phyloP scores from a whole-genome alignment of 257 asterid species.

The Solanum lycopersicoides region DNA sequence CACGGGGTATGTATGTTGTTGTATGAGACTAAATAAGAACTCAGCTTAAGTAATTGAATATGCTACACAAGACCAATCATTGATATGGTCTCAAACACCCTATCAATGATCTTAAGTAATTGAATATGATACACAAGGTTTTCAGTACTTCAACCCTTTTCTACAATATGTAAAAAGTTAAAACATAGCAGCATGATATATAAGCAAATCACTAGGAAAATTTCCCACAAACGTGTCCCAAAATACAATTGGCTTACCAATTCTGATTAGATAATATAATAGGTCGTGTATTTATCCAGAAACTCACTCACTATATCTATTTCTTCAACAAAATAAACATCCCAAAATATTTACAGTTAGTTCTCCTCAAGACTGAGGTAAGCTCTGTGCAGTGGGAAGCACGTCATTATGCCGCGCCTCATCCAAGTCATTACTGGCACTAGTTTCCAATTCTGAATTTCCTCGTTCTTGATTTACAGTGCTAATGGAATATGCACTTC shows the following conservation, averaged over 20 bases:
- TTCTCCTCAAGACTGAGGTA: background rate
- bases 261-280: background rate
- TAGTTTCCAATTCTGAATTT: background rate
- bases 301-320: background rate
- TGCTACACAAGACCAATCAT: background rate
- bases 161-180: background rate
- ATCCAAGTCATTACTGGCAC: background rate
- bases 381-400: background rate
- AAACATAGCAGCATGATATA: background rate
- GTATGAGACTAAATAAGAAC: background rate
- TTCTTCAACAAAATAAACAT: background rate
- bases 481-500: slow-evolving; percentile 70
- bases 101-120: background rate
- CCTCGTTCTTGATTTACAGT: slow-evolving; percentile 4
- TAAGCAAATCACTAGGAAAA: background rate
- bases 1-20: background rate
- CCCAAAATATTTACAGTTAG: background rate
- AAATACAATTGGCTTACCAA: background rate
- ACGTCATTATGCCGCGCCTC: background rate
- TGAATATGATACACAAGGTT: background rate
- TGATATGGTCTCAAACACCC: no score
- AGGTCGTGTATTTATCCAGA: background rate
- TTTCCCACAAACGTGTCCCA: background rate
- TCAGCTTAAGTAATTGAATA: background rate
- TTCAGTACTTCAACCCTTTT: background rate